Evolutionary conservation across 345 rosid genomes (phyloP), one percentile per base, ranked within the genome.

Genomic region (Eucalyptus cloeziana): DNA sequence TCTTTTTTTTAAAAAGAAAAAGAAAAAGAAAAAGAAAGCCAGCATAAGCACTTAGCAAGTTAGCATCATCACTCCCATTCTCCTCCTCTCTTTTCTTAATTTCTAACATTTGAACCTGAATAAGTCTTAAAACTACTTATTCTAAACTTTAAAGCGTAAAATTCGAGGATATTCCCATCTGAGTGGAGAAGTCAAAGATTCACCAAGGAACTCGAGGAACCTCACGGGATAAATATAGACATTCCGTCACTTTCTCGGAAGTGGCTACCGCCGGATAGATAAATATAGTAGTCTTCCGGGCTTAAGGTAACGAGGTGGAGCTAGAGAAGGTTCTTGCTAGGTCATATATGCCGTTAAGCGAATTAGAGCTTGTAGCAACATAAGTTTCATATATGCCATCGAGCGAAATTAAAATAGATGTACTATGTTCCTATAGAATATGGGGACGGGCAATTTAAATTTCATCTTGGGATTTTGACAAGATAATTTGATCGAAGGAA

Each of bases 401-500:
- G 2, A 69, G 24, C 3, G 7, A 69, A 69, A 69, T 69, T 8
- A 33, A 5, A 33, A 6, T 0, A 4, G 2, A 9, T 0, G 1
- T 69, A 8, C 10, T 6, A 1, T 3, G 1, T 8, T 67, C 10
- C 0, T 69, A 31, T 10, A 69, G 0, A 69, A 69, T 16, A 0
- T 33, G 3, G 4, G 13, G 13, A 33, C 5, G 21, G 40, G 12
- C 6, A 31, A 67, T 31, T 67, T 19, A 33, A 33, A 71, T 22
- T 71, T 69, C 13, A 17, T 33, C 24, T 71, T 2, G 5, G 2
- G 24, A 33, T 21, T 37, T 16, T 2, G 7, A 69, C 24, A 69
- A 16, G 8, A 44, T 33, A 69, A 69, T 69, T 69, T 17, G 80
- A 33, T 3, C 24, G 10, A 17, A 16, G 6, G 44, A 69, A 19